Percentiles rank a stretch among this genome's conserved stretches.
These are phyloP conservation scores for Amniculicola lignicola DNA, from an alignment of 495 filamentous ascomycete species.

Conservation along the genomic window DNA sequence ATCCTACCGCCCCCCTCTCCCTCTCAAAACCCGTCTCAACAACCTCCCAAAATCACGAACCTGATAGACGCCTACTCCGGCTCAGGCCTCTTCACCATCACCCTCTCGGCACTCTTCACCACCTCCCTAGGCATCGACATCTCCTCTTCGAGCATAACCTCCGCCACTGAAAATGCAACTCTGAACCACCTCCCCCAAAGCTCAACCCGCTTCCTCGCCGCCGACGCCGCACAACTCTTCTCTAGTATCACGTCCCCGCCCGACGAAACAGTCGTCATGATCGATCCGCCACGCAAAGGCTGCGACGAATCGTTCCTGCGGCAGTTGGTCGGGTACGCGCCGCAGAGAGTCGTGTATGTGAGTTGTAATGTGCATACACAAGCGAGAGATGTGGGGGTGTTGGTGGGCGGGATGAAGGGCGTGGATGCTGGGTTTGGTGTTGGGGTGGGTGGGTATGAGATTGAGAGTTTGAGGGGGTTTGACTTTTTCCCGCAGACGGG, in stretches of 20 bases:
- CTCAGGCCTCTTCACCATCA: constrained; percentile 94
- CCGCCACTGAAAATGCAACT: constrained; percentile 70
- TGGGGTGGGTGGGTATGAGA: constrained; percentile 63
- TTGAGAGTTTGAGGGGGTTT: constrained; percentile 89
- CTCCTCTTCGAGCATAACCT: constrained; percentile 66
- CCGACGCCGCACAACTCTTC: constrained; percentile 82
- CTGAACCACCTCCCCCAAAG: constrained; percentile 65
- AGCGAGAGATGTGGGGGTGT: constrained; percentile 81
- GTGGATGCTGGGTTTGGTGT: constrained; percentile 42
- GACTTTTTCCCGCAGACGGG: constrained; percentile 98
- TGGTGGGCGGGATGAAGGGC: constrained; percentile 62
- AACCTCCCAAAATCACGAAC: constrained; percentile 59
- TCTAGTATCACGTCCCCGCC: constrained; percentile 59
- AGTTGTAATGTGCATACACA: constrained; percentile 98
- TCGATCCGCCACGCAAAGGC: constrained; percentile 93
- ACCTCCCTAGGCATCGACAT: constrained; percentile 69
- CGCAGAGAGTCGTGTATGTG: constrained; percentile 82
- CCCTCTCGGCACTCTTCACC: constrained; percentile 76
- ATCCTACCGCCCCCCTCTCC: constrained; percentile 53
- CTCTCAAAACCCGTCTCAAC: background rate
- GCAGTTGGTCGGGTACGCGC: constrained; percentile 73
- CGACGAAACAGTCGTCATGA: constrained; percentile 80
- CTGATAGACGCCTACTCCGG: constrained; percentile 97
- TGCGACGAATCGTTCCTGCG: constrained; percentile 80
- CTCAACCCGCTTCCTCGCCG: constrained; percentile 73